Percentiles rank a stretch among this genome's conserved stretches.
Evolutionary conservation across 441 rosid genomes (phyloP).

Genomic region (Lepidium campestre): DNA sequence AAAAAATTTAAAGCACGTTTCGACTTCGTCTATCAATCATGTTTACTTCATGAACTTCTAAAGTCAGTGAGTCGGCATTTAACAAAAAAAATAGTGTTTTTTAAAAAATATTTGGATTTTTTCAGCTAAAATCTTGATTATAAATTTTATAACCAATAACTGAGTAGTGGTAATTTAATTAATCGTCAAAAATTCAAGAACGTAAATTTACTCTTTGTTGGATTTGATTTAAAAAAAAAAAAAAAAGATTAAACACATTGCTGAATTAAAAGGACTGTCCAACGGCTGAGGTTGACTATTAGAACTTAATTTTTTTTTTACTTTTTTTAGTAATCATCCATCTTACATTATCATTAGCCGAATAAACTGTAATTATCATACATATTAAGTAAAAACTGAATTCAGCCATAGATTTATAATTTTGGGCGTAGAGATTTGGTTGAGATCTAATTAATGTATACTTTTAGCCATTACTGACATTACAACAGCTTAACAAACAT

Average conservation of each 20-base stretch:
- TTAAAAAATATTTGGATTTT: too few relatives aligned
- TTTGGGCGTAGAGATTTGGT: not conserved
- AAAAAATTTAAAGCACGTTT: slow-evolving; percentile 15
- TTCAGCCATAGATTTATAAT: too few relatives aligned
- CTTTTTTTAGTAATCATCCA: not conserved
- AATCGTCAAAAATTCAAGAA: too few relatives aligned
- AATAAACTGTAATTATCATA: not conserved
- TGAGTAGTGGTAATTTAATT: too few relatives aligned
- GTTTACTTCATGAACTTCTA: not conserved
- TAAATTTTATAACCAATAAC: too few relatives aligned
- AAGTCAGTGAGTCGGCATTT: too few relatives aligned
- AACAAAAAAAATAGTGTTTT: too few relatives aligned
- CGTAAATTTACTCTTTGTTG: too few relatives aligned
- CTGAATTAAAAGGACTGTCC: slow-evolving; percentile 1
- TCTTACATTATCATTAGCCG: not conserved
- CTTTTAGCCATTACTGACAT: not conserved
- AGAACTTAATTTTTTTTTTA: not conserved
- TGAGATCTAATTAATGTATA: not conserved
- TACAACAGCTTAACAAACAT: slow-evolving; percentile 12
- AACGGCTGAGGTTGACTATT: slow-evolving; percentile 20
- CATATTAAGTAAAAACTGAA: not conserved
- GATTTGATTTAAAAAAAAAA: too few relatives aligned
- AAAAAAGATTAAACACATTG: not conserved
- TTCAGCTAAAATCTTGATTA: too few relatives aligned
- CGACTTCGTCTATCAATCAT: slow-evolving; percentile 20